phyloP scores from a whole-genome alignment of 83 land plant species.

The Isoetes engelmannii region DNA sequence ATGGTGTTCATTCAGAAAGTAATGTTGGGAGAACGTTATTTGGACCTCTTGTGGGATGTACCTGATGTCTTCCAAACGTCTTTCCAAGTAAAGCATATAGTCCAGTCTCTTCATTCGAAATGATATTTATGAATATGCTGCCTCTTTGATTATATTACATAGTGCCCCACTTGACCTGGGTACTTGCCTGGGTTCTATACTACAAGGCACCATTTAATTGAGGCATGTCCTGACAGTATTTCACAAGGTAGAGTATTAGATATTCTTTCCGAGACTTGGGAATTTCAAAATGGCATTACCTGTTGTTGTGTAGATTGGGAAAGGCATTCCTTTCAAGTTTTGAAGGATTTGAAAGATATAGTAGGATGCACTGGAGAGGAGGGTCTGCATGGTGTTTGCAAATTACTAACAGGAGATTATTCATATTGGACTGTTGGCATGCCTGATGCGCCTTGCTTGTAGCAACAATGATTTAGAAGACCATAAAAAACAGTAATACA shows the following conservation, averaged over 20 bases:
- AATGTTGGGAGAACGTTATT: slow-evolving; percentile 87
- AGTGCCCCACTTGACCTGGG: slow-evolving; percentile 78
- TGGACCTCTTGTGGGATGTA: slow-evolving; percentile 91
- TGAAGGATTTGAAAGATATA: slow-evolving; percentile 57
- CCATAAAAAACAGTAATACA: too few relatives aligned
- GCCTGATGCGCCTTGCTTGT: slow-evolving; percentile 62
- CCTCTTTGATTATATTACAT: slow-evolving; percentile 32
- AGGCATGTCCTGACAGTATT: slow-evolving; percentile 52
- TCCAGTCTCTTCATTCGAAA: background rate
- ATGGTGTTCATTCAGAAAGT: slow-evolving; percentile 85
- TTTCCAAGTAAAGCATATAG: slow-evolving; percentile 61
- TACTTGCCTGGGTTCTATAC: slow-evolving; percentile 57
- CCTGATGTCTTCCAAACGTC: slow-evolving; percentile 76
- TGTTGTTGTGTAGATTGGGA: slow-evolving; percentile 86
- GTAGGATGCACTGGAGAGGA: slow-evolving; percentile 62
- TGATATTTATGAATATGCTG: background rate
- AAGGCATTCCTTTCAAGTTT: slow-evolving; percentile 25
- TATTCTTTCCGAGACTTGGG: slow-evolving; percentile 62
- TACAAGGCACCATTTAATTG: slow-evolving; percentile 47
- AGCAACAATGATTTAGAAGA: too few relatives aligned
- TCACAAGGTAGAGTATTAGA: slow-evolving; percentile 49
- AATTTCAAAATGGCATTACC: slow-evolving; percentile 45
- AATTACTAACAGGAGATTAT: slow-evolving; percentile 70
- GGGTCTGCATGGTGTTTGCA: slow-evolving; percentile 53
- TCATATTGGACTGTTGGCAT: slow-evolving; percentile 75